A percentile compares a stretch with the other conserved stretches of the same genome.
Conservation (phyloP, 108 stramenopile genomes). For the Pseudonitzschia delicatissima region DNA sequence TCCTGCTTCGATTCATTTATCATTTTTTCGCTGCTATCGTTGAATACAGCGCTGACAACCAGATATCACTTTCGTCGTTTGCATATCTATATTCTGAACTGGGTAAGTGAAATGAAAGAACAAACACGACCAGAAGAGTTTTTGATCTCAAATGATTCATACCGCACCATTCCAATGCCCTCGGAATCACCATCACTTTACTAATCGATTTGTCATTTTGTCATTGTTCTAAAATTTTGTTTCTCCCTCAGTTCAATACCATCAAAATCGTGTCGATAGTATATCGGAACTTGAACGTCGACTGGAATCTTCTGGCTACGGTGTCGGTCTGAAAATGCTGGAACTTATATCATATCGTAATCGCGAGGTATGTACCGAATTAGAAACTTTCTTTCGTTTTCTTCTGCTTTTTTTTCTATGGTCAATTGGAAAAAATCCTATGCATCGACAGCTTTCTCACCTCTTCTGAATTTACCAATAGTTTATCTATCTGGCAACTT, state of each 20-base stretch:
- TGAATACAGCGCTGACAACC: conserved; percentile 28
- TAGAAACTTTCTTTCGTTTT: not conserved
- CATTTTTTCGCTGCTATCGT: not conserved
- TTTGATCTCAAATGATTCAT: not conserved
- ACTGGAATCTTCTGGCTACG: conserved; percentile 89
- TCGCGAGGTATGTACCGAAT: conserved; percentile 54
- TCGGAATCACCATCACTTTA: too few relatives aligned
- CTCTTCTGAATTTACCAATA: too few relatives aligned
- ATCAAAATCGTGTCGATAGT: conserved; percentile 85
- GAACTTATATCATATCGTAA: conserved; percentile 87
- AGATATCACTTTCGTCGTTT: conserved; percentile 89
- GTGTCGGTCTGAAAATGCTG: conserved; percentile 89
- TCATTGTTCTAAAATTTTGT: not conserved
- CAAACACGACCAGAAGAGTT: not conserved
- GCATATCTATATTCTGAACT: conserved; percentile 93
- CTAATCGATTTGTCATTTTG: too few relatives aligned
- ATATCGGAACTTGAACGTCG: conserved; percentile 90
- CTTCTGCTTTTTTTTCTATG: not conserved
- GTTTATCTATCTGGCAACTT: not conserved
- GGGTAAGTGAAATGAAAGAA: not conserved
- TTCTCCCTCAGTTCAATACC: conserved; percentile 78
- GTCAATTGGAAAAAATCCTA: not conserved
- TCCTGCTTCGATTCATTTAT: too few relatives aligned
- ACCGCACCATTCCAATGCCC: not conserved
- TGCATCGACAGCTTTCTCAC: too few relatives aligned